phyloP scores from a whole-genome alignment of 2,329 filamentous ascomycete genomes.

The Fusarium neocosmosporiellum region DNA sequence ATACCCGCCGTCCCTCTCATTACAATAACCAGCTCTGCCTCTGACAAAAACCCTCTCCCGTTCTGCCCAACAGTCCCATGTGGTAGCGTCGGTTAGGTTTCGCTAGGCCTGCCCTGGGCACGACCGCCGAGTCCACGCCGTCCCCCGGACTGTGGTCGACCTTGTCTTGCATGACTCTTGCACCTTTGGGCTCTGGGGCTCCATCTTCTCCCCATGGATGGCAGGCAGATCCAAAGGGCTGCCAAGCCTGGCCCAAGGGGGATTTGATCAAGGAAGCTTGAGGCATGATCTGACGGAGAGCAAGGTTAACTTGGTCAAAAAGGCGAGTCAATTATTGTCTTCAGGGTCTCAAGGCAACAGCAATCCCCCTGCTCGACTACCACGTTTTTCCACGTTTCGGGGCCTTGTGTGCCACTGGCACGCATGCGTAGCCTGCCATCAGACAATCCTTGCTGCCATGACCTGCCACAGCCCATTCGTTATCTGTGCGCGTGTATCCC shows the following conservation, averaged over 20 bases:
- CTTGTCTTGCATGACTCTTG: slow-evolving; percentile 35
- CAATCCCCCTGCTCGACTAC: slow-evolving; percentile 18
- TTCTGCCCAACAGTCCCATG: slow-evolving; percentile 15
- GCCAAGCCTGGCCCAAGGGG: neutral
- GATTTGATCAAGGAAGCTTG: neutral
- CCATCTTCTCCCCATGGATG: neutral
- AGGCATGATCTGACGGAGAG: neutral
- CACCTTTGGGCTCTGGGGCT: slow-evolving; percentile 1
- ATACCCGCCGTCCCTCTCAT: slow-evolving; percentile 17
- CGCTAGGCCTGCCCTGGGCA: slow-evolving; percentile 37
- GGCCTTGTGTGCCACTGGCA: slow-evolving; percentile 22
- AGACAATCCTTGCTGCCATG: slow-evolving; percentile 12
- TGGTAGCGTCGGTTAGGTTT: slow-evolving; percentile 41
- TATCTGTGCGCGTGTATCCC: slow-evolving; percentile 4
- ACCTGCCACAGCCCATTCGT: neutral
- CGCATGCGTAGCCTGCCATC: slow-evolving; percentile 10
- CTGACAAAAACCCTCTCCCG: slow-evolving; percentile 9
- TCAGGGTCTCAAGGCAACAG: slow-evolving; percentile 21
- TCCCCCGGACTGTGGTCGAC: slow-evolving; percentile 25
- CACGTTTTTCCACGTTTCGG: slow-evolving; percentile 28
- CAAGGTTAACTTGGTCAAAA: neutral
- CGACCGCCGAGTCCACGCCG: slow-evolving; percentile 27
- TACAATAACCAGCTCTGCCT: slow-evolving; percentile 14
- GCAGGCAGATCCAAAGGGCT: neutral
- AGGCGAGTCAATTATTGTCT: neutral